phyloP scores from a whole-genome alignment of 768 basidiomycete genomes.

The Royoungia palumana region DNA sequence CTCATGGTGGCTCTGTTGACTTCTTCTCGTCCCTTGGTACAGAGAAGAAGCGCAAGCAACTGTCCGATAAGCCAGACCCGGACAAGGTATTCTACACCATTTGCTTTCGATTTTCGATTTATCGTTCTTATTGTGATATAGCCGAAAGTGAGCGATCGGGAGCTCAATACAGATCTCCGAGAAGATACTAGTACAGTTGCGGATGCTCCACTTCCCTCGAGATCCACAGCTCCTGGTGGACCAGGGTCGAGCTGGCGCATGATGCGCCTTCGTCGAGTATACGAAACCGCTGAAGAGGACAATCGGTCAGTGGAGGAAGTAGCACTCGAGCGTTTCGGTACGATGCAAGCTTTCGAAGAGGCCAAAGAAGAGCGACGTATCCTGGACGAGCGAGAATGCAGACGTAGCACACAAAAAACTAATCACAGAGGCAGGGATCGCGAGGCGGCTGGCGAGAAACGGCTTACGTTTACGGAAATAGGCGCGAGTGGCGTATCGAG shows the following conservation, averaged over 20 bases:
- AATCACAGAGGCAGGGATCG: slow-evolving; percentile 39
- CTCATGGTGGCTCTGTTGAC: slow-evolving; percentile 62
- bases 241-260: slow-evolving; percentile 97
- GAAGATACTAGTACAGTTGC: slow-evolving; percentile 41
- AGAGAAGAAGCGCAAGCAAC: slow-evolving; percentile 67
- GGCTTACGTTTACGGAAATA: slow-evolving; percentile 68
- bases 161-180: slow-evolving; percentile 58
- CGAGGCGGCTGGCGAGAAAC: slow-evolving; percentile 42
- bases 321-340: slow-evolving; percentile 85
- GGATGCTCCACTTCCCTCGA: slow-evolving; percentile 39
- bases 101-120: background rate
- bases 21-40: slow-evolving; percentile 89
- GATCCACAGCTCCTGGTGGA: slow-evolving; percentile 70
- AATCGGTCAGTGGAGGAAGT: slow-evolving; percentile 68
- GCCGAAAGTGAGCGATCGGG: slow-evolving; percentile 58
- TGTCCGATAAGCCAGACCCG: slow-evolving; percentile 57
- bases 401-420: slow-evolving; percentile 38
- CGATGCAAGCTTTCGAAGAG: slow-evolving; percentile 81
- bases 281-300: slow-evolving; percentile 89
- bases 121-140: slow-evolving; percentile 31
- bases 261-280: slow-evolving; percentile 90
- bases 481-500: slow-evolving; percentile 62
- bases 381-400: slow-evolving; percentile 76
- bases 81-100: slow-evolving; percentile 53
- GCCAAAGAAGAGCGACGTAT: slow-evolving; percentile 83